Evolutionary conservation across 768 basidiomycete species (phyloP).

Genomic region (Pulveroboletus sp.): DNA sequence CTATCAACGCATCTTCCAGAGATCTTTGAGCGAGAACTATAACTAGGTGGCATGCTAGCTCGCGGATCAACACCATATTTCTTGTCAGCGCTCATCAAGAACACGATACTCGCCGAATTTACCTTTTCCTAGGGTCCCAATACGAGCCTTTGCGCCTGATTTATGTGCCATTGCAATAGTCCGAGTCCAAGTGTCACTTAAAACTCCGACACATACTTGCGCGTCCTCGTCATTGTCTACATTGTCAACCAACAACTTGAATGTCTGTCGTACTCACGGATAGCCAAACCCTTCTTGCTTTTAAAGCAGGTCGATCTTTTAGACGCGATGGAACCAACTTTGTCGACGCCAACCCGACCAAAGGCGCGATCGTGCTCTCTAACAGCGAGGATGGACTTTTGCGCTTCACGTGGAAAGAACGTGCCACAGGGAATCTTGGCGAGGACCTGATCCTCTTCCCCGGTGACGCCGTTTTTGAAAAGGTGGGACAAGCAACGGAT

Average conservation of each 20-base stretch:
- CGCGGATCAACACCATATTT: no score
- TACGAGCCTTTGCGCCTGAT: no score
- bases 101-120: no score
- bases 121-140: no score
- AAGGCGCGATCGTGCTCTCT: conserved; percentile 69
- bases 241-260: background rate
- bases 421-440: conserved; percentile 54
- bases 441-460: conserved; percentile 90
- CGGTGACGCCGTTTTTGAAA: conserved; percentile 77
- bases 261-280: conserved; percentile 31
- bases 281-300: conserved; percentile 38
- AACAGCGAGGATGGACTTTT: conserved; percentile 74
- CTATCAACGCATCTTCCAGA: no score
- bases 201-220: conserved; percentile 27
- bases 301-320: conserved; percentile 74
- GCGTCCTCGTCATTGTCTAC: conserved; percentile 1
- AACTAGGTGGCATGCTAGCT: no score
- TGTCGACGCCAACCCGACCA: conserved; percentile 65
- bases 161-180: no score
- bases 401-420: conserved; percentile 80
- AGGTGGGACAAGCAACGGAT: conserved; percentile 60
- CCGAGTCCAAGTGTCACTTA: no score
- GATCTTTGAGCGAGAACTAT: no score
- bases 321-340: conserved; percentile 63
- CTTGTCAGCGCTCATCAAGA: no score